Evolutionary conservation across 2,329 filamentous ascomycete species (phyloP).

Genomic region (Coniochaeta sp.): DNA sequence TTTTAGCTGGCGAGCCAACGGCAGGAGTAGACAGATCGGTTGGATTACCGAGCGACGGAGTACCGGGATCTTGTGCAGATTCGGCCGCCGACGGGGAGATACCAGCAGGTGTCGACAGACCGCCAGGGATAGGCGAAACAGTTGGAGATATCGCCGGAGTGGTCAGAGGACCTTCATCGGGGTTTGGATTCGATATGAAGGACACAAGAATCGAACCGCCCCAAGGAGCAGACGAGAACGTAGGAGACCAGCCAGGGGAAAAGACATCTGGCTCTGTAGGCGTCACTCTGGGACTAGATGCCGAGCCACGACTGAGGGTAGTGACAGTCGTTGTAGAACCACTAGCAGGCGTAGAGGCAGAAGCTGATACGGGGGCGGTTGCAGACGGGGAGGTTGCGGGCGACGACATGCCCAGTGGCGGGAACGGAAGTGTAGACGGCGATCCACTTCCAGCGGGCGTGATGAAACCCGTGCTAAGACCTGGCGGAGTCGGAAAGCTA

Average conservation of each 20-base stretch:
- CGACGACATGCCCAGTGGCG: neutral
- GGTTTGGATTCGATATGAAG: neutral
- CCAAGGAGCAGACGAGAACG: neutral
- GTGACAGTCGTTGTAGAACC: neutral
- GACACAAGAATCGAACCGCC: neutral
- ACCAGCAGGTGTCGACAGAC: neutral
- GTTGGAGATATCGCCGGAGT: neutral
- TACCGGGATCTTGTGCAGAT: neutral
- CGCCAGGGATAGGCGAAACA: neutral
- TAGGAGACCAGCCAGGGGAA: neutral
- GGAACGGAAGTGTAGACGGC: neutral
- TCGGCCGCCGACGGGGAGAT: neutral
- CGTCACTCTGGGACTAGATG: too few relatives aligned
- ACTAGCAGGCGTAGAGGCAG: neutral
- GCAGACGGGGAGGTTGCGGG: neutral
- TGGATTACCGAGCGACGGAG: neutral
- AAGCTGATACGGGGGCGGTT: neutral
- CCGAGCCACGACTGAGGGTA: too few relatives aligned
- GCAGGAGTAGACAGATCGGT: neutral
- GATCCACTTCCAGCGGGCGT: too few relatives aligned
- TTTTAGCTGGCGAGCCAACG: neutral
- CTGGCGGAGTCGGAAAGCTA: neutral
- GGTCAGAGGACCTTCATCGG: neutral
- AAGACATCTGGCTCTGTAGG: neutral
- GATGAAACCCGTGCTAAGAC: too few relatives aligned